Evolutionary conservation across 2,329 filamentous ascomycete genomes (phyloP).

Genomic region (Fusarium mexicanum): DNA sequence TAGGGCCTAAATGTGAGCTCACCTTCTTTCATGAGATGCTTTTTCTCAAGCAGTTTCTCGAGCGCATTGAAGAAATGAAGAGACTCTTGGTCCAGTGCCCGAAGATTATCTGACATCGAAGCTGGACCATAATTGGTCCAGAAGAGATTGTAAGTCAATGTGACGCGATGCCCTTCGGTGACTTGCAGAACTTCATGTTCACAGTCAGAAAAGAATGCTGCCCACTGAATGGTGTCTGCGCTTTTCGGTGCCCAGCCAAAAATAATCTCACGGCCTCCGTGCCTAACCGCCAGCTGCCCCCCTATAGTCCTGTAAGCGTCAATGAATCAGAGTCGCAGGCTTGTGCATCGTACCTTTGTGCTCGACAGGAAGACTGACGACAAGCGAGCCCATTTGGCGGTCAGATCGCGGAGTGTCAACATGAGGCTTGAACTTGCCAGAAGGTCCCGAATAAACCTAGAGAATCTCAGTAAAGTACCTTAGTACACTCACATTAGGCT

Average conservation of each 20-base stretch:
- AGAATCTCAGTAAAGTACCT: fast-evolving
- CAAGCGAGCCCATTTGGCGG: slow-evolving; percentile 62
- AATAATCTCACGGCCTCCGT: slow-evolving; percentile 46
- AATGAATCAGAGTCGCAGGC: background rate
- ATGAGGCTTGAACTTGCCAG: slow-evolving; percentile 60
- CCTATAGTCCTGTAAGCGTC: slow-evolving; percentile 37
- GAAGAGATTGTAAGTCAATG: slow-evolving; percentile 67
- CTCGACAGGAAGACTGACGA: slow-evolving; percentile 57
- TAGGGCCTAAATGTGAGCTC: fast-evolving
- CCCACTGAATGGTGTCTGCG: slow-evolving; percentile 51
- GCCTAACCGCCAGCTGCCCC: slow-evolving; percentile 55
- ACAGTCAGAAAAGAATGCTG: slow-evolving; percentile 63
- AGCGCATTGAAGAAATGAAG: slow-evolving; percentile 9
- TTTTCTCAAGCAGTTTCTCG: background rate
- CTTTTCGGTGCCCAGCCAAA: slow-evolving; percentile 54
- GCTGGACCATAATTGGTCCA: slow-evolving; percentile 42
- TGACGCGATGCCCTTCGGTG: slow-evolving; percentile 58
- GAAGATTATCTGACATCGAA: slow-evolving; percentile 29
- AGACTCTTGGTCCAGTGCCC: slow-evolving; percentile 16
- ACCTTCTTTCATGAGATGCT: slow-evolving; percentile 1
- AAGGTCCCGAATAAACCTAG: slow-evolving; percentile 61
- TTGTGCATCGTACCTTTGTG: slow-evolving; percentile 32
- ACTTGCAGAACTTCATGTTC: slow-evolving; percentile 63
- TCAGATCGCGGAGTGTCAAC: slow-evolving; percentile 62
- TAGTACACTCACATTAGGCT: background rate